Percentiles rank a stretch among this genome's conserved stretches.
Conservation (phyloP, 1,139 yeast genomes). For the Pichia sp. region DNA sequence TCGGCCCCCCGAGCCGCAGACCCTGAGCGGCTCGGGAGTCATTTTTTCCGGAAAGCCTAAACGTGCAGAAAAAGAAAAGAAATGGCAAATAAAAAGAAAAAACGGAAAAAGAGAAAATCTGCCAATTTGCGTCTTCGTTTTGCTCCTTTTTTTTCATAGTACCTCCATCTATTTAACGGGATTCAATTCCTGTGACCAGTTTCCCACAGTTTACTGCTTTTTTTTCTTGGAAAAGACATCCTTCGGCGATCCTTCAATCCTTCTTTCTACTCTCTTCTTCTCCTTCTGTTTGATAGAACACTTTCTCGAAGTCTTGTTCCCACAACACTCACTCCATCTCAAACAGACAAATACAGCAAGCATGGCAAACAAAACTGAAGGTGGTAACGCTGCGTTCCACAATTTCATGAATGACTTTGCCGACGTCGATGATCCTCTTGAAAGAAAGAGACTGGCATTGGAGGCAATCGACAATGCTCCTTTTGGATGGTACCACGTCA, state of each 20-base stretch:
- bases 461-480: slow-evolving; percentile 82
- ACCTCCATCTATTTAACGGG: not conserved
- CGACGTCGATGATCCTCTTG: slow-evolving; percentile 80
- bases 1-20: not conserved
- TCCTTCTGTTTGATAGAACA: not conserved
- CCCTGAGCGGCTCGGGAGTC: not conserved
- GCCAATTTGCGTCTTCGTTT: not conserved
- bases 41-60: not conserved
- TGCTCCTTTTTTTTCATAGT: not conserved
- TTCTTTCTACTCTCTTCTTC: not conserved
- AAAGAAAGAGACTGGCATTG: slow-evolving; percentile 83
- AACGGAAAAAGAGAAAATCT: not conserved
- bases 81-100: not conserved
- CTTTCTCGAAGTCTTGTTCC: not conserved
- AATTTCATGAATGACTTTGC: slow-evolving; percentile 80
- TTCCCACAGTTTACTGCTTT: not conserved
- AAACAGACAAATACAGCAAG: not conserved
- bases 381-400: slow-evolving; percentile 91
- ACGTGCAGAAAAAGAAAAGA: not conserved
- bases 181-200: not conserved
- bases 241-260: not conserved
- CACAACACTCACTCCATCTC: not conserved
- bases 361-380: slow-evolving; percentile 41
- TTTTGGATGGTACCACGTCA: slow-evolving; percentile 84
- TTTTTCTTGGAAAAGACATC: not conserved